Conservation (phyloP, 2,329 filamentous ascomycete genomes). For the Fusarium verticillioides region DNA sequence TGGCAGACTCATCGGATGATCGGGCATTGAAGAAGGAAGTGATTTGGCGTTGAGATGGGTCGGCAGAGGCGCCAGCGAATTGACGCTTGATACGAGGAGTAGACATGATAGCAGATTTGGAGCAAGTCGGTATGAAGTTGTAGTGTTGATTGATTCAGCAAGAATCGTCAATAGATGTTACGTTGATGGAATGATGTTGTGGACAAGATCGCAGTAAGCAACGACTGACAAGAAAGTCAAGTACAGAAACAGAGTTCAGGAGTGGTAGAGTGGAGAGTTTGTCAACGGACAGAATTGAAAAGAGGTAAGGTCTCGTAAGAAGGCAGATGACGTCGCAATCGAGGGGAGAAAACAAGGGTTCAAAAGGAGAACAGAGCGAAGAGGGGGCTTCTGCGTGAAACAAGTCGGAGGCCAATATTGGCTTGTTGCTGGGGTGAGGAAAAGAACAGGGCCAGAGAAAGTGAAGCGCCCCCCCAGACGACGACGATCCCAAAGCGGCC, state of each 20-base stretch:
- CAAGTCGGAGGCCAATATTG: constrained; percentile 5
- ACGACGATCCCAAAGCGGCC: constrained; percentile 4
- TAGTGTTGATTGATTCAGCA: neutral
- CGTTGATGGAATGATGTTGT: constrained; percentile 9
- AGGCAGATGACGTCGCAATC: constrained; percentile 30
- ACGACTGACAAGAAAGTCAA: neutral
- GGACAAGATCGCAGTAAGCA: constrained; percentile 3
- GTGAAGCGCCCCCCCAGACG: constrained; percentile 9
- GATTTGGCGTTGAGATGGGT: constrained; percentile 70
- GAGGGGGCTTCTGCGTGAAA: constrained; percentile 23
- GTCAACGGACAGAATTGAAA: constrained; percentile 10
- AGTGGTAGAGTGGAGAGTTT: constrained; percentile 31
- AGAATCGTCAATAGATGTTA: constrained; percentile 2
- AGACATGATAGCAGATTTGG: constrained; percentile 55
- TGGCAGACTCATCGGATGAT: constrained; percentile 44
- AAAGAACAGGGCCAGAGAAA: constrained; percentile 7
- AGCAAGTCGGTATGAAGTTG: neutral
- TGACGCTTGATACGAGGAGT: constrained; percentile 68
- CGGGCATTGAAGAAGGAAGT: constrained; percentile 68
- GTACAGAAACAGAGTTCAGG: constrained; percentile 4
- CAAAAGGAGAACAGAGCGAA: constrained; percentile 18
- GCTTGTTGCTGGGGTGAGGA: constrained; percentile 35
- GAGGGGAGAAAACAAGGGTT: constrained; percentile 28
- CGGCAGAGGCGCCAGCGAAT: constrained; percentile 68
- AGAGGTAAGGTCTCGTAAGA: neutral